Conservation (phyloP, 495 filamentous ascomycete genomes). For the Penicillium alfredii region DNA sequence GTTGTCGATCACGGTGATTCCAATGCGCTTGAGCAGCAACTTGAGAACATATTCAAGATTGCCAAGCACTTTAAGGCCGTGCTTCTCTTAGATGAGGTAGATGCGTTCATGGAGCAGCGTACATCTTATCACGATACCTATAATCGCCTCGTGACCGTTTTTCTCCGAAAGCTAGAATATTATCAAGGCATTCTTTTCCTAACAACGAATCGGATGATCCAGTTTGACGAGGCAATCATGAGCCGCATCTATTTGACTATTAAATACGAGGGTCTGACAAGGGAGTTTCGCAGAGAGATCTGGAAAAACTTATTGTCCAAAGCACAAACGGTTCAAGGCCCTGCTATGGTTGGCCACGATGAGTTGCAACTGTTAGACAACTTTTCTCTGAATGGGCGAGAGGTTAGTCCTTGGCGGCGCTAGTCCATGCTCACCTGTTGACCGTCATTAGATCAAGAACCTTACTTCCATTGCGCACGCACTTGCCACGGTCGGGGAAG, state of each 20-base stretch:
- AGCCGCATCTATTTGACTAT: constrained; percentile 34
- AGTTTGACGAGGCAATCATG: constrained; percentile 43
- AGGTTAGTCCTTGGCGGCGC: constrained; percentile 10
- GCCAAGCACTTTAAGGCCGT: constrained; percentile 26
- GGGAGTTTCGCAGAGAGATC: constrained; percentile 8
- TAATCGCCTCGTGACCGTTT: constrained; percentile 22
- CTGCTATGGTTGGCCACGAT: background rate
- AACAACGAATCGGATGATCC: constrained; percentile 42
- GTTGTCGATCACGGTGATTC: constrained; percentile 16
- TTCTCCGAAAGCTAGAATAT: constrained; percentile 49
- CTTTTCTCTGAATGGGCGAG: constrained; percentile 20
- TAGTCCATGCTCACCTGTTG: constrained; percentile 5
- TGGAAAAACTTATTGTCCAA: constrained; percentile 4
- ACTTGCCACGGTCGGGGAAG: constrained; percentile 9
- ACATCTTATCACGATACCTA: background rate
- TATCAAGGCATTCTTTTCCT: constrained; percentile 49
- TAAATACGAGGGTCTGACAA: constrained; percentile 22
- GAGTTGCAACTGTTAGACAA: constrained; percentile 6
- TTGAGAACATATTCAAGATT: constrained; percentile 22
- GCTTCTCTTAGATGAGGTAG: constrained; percentile 41
- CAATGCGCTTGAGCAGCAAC: constrained; percentile 14
- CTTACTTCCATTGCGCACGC: constrained; percentile 16
- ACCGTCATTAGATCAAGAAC: constrained; percentile 22
- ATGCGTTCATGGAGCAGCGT: constrained; percentile 32
- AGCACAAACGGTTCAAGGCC: background rate